Conservation (phyloP, 2,329 filamentous ascomycete species). For the Lachnellula subtilissima region DNA sequence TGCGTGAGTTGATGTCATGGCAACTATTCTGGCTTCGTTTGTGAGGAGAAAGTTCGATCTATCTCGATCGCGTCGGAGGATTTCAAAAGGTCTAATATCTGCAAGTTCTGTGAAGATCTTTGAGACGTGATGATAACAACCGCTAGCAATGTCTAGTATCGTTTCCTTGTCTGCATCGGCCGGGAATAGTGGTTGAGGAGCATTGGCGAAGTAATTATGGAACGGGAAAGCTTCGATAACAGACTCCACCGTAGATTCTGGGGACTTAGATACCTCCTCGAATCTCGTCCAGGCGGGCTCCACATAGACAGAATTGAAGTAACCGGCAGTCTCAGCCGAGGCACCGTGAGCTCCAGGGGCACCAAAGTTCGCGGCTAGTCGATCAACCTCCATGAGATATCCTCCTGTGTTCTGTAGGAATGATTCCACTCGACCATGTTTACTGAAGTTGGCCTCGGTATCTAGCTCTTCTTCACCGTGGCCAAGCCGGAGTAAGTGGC, state of each 20-base stretch:
- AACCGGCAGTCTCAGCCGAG: constrained; percentile 93
- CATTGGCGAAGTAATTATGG: constrained; percentile 78
- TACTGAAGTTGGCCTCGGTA: constrained; percentile 83
- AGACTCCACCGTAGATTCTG: constrained; percentile 52
- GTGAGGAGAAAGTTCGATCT: constrained; percentile 94
- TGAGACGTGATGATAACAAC: constrained; percentile 82
- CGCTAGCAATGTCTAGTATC: constrained; percentile 70
- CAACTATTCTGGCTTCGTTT: constrained; percentile 94
- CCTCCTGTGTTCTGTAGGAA: constrained; percentile 83
- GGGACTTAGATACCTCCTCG: constrained; percentile 56
- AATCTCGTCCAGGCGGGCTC: constrained; percentile 86
- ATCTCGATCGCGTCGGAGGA: constrained; percentile 80
- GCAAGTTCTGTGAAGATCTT: constrained; percentile 90
- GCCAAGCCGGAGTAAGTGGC: constrained; percentile 85
- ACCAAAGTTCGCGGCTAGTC: constrained; percentile 76
- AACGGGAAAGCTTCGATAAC: constrained; percentile 80
- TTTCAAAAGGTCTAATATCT: constrained; percentile 92
- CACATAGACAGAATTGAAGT: constrained; percentile 92
- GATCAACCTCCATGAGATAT: constrained; percentile 78
- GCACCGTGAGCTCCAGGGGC: constrained; percentile 93
- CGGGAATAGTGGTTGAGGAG: constrained; percentile 81
- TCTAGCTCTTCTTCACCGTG: constrained; percentile 94
- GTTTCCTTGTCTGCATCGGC: constrained; percentile 57
- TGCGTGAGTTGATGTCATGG: constrained; percentile 98
- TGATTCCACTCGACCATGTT: constrained; percentile 89